These are phyloP conservation scores for Exsudoporus frostii DNA, from an alignment of 768 basidiomycete genomes.

Conservation along the genomic window DNA sequence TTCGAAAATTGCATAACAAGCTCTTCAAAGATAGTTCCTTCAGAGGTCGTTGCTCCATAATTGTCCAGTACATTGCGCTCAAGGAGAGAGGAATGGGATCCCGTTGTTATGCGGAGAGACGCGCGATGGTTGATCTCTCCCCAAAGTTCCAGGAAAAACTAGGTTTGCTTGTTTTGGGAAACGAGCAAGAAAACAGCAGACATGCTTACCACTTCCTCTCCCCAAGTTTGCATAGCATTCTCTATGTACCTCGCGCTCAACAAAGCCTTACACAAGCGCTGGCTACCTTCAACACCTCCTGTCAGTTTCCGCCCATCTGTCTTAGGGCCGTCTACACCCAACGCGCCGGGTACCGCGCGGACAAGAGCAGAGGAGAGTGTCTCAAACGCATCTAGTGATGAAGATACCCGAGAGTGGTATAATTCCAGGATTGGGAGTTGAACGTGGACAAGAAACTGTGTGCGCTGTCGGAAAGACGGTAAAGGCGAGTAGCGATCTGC, in stretches of 20 bases:
- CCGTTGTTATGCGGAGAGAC: conserved; percentile 53
- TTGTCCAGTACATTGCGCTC: conserved; percentile 27
- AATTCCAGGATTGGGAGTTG: conserved; percentile 82
- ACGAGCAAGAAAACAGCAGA: background rate
- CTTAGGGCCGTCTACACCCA: conserved; percentile 48
- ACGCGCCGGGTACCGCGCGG: conserved; percentile 88
- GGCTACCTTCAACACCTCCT: conserved; percentile 78
- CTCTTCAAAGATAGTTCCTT: conserved; percentile 77
- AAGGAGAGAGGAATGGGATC: conserved; percentile 50
- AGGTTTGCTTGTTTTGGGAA: conserved; percentile 5
- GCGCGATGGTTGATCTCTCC: conserved; percentile 65
- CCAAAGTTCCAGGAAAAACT: conserved; percentile 96
- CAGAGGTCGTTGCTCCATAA: conserved; percentile 35
- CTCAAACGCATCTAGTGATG: conserved; percentile 93
- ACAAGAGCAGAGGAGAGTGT: conserved; percentile 84
- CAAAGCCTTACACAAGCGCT: conserved; percentile 81
- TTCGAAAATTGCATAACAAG: conserved; percentile 62
- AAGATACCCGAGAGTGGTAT: conserved; percentile 74
- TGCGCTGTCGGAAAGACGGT: conserved; percentile 71
- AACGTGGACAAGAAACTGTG: conserved; percentile 77
- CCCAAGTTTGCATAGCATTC: conserved; percentile 73
- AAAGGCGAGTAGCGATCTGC: conserved; percentile 89
- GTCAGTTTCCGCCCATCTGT: conserved; percentile 65
- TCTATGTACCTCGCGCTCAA: conserved; percentile 77
- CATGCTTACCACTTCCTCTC: conserved; percentile 77